Percentiles rank a stretch among this genome's conserved stretches.
These are phyloP conservation scores for Colletotrichum cordylinicola DNA, from an alignment of 2,329 filamentous ascomycete species.

Conservation along the genomic window DNA sequence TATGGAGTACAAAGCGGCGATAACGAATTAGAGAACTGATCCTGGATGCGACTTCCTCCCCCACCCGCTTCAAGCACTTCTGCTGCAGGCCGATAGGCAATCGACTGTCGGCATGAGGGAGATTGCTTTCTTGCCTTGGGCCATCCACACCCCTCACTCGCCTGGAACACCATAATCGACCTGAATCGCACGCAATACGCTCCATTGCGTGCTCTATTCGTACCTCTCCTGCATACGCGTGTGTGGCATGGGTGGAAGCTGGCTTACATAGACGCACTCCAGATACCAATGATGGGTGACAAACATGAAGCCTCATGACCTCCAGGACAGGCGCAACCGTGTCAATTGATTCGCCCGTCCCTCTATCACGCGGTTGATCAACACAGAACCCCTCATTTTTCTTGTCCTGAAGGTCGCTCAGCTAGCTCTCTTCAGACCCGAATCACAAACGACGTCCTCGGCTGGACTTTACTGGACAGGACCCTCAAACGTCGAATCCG, in stretches of 20 bases:
- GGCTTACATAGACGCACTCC: neutral
- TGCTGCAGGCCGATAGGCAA: neutral
- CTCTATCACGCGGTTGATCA: neutral
- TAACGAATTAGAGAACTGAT: neutral
- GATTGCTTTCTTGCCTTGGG: neutral
- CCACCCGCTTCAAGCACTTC: neutral
- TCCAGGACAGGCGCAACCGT: neutral
- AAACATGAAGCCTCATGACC: slow-evolving; percentile 9
- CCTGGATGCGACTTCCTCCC: neutral
- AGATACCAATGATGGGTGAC: neutral
- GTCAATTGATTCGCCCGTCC: neutral
- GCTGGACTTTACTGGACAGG: neutral
- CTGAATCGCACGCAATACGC: neutral
- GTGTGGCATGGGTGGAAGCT: neutral
- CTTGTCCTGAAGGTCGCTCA: neutral
- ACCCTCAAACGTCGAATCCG: neutral
- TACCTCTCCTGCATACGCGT: neutral
- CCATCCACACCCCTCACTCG: neutral
- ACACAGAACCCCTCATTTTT: neutral
- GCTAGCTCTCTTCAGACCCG: neutral
- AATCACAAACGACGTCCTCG: neutral
- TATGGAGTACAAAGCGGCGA: neutral
- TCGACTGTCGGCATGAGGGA: neutral
- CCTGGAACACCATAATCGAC: neutral
- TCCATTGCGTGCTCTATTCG: neutral